Percentiles rank a stretch among this genome's conserved stretches.
phyloP scores from a whole-genome alignment of 2,329 filamentous ascomycete genomes.

The Fusarium nanum region DNA sequence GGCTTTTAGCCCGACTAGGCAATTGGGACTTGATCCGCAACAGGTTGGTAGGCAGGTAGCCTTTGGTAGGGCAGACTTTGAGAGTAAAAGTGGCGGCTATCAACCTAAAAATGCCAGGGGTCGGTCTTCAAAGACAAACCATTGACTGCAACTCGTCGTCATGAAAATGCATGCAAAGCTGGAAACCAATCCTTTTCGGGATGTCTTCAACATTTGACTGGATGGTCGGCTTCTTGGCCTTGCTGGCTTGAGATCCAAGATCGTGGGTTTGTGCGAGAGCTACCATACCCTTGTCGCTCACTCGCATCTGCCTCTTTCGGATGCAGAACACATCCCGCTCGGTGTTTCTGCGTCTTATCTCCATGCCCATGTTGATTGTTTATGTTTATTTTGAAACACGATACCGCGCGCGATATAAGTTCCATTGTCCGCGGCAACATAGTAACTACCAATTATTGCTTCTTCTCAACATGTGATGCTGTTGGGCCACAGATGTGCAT shows the following conservation, averaged over 20 bases:
- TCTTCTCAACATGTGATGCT: conserved; percentile 26
- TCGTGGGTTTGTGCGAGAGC: conserved; percentile 32
- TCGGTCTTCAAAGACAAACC: conserved; percentile 31
- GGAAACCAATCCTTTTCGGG: conserved; percentile 36
- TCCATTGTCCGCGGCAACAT: conserved; percentile 33
- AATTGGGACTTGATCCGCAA: conserved; percentile 21
- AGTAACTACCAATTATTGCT: conserved; percentile 15
- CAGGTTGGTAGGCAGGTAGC: conserved; percentile 18
- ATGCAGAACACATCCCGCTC: conserved; percentile 28
- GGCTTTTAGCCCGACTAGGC: conserved; percentile 23
- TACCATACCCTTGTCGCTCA: conserved; percentile 24
- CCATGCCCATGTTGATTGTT: conserved; percentile 37
- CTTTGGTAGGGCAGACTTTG: conserved; percentile 29
- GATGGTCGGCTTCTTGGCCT: conserved; percentile 11
- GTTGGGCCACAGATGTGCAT: conserved; percentile 19
- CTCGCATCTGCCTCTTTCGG: conserved; percentile 17
- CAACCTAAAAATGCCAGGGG: conserved; percentile 33
- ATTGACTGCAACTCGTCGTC: conserved; percentile 42
- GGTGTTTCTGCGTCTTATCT: conserved; percentile 27
- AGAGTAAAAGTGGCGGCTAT: conserved; percentile 24
- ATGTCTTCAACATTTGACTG: conserved; percentile 16
- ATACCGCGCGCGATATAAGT: conserved; percentile 19
- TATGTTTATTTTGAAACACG: conserved; percentile 27
- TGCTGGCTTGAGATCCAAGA: conserved; percentile 31
- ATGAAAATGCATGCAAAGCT: conserved; percentile 34